Evolutionary conservation across 1,284 basidiomycete genomes (phyloP).

Genomic region (Phylloboletellus chloephorus): DNA sequence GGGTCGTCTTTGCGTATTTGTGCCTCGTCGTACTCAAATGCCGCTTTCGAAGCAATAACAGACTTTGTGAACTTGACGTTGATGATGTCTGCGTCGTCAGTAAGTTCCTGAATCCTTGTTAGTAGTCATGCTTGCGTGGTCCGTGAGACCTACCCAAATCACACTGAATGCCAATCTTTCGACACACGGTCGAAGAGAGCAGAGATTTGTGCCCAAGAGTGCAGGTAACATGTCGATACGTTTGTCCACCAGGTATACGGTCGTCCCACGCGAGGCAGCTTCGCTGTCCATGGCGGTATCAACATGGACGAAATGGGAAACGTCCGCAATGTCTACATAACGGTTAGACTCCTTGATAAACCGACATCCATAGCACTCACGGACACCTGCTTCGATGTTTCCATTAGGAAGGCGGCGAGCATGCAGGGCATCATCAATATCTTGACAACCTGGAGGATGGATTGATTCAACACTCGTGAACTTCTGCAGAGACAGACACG

Average conservation of each 20-base stretch:
- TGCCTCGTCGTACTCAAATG: slow-evolving; percentile 97
- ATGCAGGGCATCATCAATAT: slow-evolving; percentile 99
- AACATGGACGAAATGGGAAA: slow-evolving; percentile 92
- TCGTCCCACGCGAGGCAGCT: slow-evolving; percentile 92
- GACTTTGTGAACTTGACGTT: slow-evolving; percentile 92
- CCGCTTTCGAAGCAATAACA: slow-evolving; percentile 94
- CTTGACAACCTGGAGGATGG: slow-evolving; percentile 75
- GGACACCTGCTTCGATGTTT: slow-evolving; percentile 96
- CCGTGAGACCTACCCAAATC: slow-evolving; percentile 75
- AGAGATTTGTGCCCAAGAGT: slow-evolving; percentile 93
- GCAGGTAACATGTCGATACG: slow-evolving; percentile 98
- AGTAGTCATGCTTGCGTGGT: background rate
- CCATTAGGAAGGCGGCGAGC: slow-evolving; percentile 86
- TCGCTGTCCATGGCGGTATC: slow-evolving; percentile 97
- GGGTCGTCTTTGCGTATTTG: slow-evolving; percentile 91
- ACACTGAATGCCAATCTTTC: slow-evolving; percentile 94
- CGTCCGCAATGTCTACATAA: slow-evolving; percentile 88
- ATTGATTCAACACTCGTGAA: background rate
- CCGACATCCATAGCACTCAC: slow-evolving; percentile 49
- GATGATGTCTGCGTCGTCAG: slow-evolving; percentile 82
- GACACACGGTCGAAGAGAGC: slow-evolving; percentile 89
- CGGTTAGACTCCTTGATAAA: background rate
- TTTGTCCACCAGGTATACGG: slow-evolving; percentile 98
- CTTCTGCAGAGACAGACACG: background rate
- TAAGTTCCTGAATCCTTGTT: slow-evolving; percentile 66